Evolutionary conservation across 1,284 basidiomycete genomes (phyloP).

Genomic region (Anthracocystis walkeri): DNA sequence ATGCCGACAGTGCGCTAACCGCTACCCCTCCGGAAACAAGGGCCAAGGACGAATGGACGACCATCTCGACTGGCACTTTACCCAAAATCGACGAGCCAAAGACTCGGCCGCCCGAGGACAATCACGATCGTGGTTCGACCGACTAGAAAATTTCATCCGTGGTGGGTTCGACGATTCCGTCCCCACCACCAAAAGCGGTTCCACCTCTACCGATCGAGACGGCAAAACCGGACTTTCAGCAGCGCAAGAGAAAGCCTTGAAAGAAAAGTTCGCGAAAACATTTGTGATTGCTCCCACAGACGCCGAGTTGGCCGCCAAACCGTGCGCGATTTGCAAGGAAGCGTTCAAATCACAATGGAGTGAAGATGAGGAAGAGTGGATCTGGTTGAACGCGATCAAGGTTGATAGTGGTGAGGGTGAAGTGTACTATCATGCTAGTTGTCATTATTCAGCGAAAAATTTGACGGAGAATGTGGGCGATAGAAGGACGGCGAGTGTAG

Average conservation of each 20-base stretch:
- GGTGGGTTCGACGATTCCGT: constrained; percentile 49
- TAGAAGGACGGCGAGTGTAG: constrained; percentile 34
- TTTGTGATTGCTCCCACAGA: constrained; percentile 82
- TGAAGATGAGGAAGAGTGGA: constrained; percentile 98
- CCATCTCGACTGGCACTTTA: constrained; percentile 97
- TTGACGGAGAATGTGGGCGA: constrained; percentile 56
- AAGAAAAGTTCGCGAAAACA: constrained; percentile 73
- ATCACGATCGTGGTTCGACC: constrained; percentile 89
- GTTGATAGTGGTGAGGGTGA: constrained; percentile 72
- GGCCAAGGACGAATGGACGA: constrained; percentile 85
- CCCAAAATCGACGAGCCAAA: constrained; percentile 88
- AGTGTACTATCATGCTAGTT: constrained; percentile 65
- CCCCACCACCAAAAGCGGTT: constrained; percentile 30
- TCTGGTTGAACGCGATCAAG: constrained; percentile 90
- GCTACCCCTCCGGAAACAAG: constrained; percentile 79
- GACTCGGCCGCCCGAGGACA: constrained; percentile 87
- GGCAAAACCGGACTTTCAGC: constrained; percentile 70
- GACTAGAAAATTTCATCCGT: constrained; percentile 76
- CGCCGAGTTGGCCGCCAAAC: constrained; percentile 83
- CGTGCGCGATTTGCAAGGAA: constrained; percentile 98
- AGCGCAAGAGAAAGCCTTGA: constrained; percentile 76
- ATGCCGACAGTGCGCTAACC: constrained; percentile 93
- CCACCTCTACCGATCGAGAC: constrained; percentile 57
- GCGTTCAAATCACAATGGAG: constrained; percentile 88
- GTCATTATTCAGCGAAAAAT: constrained; percentile 66